Evolutionary conservation across 1,284 basidiomycete genomes (phyloP).

Genomic region (Cryptococcus sp.): DNA sequence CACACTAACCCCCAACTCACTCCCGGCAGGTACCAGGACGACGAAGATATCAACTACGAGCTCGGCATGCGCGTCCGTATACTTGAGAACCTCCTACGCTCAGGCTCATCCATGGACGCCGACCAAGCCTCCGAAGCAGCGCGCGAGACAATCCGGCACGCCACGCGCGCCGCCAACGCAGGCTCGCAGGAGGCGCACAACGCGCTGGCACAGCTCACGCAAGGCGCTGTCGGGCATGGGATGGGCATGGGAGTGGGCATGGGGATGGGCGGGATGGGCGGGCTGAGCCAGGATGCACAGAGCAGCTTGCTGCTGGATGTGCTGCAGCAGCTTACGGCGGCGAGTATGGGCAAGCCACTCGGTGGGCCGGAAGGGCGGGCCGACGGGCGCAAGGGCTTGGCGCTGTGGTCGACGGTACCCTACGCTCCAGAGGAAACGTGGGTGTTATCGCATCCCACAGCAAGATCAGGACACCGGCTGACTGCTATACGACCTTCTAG

Average conservation of each 20-base stretch:
- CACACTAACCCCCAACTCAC: too few relatives aligned
- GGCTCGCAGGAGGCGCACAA: constrained; percentile 40
- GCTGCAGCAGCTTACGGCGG: constrained; percentile 41
- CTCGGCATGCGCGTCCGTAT: constrained; percentile 40
- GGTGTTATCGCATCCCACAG: constrained; percentile 6
- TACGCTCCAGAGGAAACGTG: constrained; percentile 30
- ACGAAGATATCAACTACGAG: constrained; percentile 41
- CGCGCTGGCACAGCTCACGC: constrained; percentile 39
- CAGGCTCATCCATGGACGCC: constrained; percentile 37
- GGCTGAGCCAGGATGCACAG: constrained; percentile 37
- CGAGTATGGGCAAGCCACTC: constrained; percentile 29
- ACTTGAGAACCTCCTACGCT: constrained; percentile 43
- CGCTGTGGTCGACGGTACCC: constrained; percentile 39
- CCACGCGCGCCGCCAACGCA: constrained; percentile 40
- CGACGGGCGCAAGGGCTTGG: constrained; percentile 19
- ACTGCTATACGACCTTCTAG: constrained; percentile 13
- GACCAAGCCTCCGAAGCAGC: constrained; percentile 38
- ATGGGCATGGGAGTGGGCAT: constrained; percentile 7
- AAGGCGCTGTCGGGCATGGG: constrained; percentile 14
- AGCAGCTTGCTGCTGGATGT: constrained; percentile 44
- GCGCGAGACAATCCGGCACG: constrained; percentile 43
- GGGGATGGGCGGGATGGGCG: constrained; percentile 31
- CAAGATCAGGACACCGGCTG: not conserved
- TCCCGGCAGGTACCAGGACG: constrained; percentile 16
- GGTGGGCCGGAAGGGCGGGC: constrained; percentile 8